Evolutionary conservation across 2,329 filamentous ascomycete genomes (phyloP).

Genomic region (Pleurostoma richardsiae): DNA sequence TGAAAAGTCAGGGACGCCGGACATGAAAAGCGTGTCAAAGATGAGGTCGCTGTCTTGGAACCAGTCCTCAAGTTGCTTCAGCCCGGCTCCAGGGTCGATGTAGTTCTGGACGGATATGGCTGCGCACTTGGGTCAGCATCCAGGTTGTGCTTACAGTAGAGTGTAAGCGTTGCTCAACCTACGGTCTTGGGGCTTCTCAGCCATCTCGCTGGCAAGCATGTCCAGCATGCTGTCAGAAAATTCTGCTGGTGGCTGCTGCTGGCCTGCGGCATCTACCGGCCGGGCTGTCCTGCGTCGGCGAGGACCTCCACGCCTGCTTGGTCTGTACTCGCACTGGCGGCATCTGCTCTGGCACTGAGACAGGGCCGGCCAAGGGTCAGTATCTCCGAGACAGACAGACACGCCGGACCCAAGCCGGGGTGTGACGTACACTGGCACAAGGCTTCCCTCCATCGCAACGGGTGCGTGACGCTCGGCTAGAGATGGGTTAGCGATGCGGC

Average conservation of each 20-base stretch:
- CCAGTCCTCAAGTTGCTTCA: slow-evolving; percentile 38
- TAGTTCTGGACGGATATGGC: slow-evolving; percentile 30
- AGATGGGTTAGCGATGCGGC: slow-evolving; percentile 3
- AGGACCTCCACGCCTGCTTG: slow-evolving; percentile 36
- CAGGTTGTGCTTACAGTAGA: neutral
- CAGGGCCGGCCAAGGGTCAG: neutral
- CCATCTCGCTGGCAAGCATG: slow-evolving; percentile 16
- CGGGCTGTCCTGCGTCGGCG: slow-evolving; percentile 33
- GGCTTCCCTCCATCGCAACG: slow-evolving; percentile 39
- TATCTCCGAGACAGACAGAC: neutral
- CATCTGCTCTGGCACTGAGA: slow-evolving; percentile 30
- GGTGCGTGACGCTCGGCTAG: slow-evolving; percentile 38
- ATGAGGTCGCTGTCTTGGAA: slow-evolving; percentile 42
- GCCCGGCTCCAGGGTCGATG: slow-evolving; percentile 41
- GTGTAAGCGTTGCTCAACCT: slow-evolving; percentile 8
- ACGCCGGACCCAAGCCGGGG: neutral
- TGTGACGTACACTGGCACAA: slow-evolving; percentile 34
- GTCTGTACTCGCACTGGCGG: slow-evolving; percentile 36
- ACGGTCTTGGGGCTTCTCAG: slow-evolving; percentile 24
- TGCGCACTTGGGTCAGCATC: slow-evolving; percentile 11
- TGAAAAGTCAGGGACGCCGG: slow-evolving; percentile 9
- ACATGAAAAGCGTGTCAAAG: slow-evolving; percentile 36
- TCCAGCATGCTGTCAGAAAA: slow-evolving; percentile 6
- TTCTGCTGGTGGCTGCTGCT: neutral
- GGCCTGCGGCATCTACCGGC: slow-evolving; percentile 1